These are phyloP conservation scores for Chytriomyces confervae DNA, from an alignment of 192 early-diverging fungal species.

Conservation along the genomic window DNA sequence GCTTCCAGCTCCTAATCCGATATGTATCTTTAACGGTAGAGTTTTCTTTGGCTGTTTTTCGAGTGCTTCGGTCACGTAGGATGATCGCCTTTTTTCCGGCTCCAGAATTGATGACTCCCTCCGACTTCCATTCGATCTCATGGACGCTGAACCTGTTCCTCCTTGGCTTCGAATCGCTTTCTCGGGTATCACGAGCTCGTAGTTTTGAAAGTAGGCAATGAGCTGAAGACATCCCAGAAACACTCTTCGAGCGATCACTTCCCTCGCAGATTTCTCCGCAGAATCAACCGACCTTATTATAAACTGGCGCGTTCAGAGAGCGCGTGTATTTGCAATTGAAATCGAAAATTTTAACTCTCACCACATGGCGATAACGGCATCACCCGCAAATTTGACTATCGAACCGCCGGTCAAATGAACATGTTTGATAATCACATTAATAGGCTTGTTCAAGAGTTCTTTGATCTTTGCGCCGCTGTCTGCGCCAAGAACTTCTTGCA, in stretches of 20 bases:
- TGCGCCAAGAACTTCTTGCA: conserved; percentile 27
- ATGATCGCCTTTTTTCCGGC: background rate
- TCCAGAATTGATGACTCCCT: background rate
- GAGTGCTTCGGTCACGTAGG: background rate
- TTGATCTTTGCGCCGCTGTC: conserved; percentile 34
- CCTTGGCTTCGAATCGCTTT: background rate
- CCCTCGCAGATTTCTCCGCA: background rate
- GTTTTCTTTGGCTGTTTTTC: conserved; percentile 27
- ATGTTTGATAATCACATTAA: conserved; percentile 34
- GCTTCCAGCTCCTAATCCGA: conserved; percentile 25
- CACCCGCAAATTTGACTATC: conserved; percentile 39
- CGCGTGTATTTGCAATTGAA: background rate
- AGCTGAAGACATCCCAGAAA: conserved; percentile 27
- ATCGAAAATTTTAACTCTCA: background rate
- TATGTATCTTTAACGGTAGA: conserved; percentile 35
- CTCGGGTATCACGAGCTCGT: conserved; percentile 27
- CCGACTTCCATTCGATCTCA: background rate
- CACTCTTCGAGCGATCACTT: conserved; percentile 8
- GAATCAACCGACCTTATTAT: conserved; percentile 1
- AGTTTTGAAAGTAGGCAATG: conserved; percentile 23
- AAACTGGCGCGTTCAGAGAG: background rate
- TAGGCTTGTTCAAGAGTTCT: conserved; percentile 39
- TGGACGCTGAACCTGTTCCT: background rate
- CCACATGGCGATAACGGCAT: conserved; percentile 35
- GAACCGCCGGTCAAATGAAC: conserved; percentile 34